Conservation (phyloP, 2,329 filamentous ascomycete genomes). For the Nectriaceae sp. region DNA sequence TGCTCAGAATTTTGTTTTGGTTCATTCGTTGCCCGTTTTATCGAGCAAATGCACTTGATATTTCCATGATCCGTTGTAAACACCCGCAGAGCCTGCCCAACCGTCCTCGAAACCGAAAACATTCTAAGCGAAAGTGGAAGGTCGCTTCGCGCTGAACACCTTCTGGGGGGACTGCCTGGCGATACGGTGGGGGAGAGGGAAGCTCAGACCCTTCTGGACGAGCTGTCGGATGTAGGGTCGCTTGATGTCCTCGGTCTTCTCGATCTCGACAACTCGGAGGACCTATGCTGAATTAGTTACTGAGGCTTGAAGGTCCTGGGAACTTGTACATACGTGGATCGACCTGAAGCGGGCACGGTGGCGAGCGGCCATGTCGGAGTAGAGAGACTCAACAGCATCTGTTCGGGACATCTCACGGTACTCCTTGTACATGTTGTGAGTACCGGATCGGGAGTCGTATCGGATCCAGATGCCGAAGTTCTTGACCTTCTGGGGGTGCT, state of each 20-base stretch:
- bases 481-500: conserved; percentile 99
- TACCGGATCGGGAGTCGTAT: conserved; percentile 99
- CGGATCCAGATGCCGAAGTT: conserved; percentile 99
- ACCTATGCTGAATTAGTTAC: conserved; percentile 59
- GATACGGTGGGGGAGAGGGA: conserved; percentile 97
- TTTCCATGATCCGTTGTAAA: conserved; percentile 64
- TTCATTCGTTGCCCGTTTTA: conserved; percentile 50
- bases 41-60: conserved; percentile 60
- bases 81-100: conserved; percentile 60
- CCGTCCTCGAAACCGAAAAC: conserved; percentile 53
- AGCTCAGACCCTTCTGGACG: conserved; percentile 89
- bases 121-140: conserved; percentile 95
- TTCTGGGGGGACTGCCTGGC: conserved; percentile 82
- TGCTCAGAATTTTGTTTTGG: conserved; percentile 38
- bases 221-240: conserved; percentile 99
- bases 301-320: conserved; percentile 5
- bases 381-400: conserved; percentile 93
- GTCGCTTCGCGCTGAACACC: conserved; percentile 90
- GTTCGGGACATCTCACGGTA: conserved; percentile 98
- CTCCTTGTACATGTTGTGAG: conserved; percentile 99
- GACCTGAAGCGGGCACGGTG: conserved; percentile 96
- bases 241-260: conserved; percentile 93
- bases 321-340: conserved; percentile 76
- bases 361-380: conserved; percentile 99
- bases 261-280: conserved; percentile 95